phyloP scores from a whole-genome alignment of 148 eudicot genomes.

The Rhododendron vialii region DNA sequence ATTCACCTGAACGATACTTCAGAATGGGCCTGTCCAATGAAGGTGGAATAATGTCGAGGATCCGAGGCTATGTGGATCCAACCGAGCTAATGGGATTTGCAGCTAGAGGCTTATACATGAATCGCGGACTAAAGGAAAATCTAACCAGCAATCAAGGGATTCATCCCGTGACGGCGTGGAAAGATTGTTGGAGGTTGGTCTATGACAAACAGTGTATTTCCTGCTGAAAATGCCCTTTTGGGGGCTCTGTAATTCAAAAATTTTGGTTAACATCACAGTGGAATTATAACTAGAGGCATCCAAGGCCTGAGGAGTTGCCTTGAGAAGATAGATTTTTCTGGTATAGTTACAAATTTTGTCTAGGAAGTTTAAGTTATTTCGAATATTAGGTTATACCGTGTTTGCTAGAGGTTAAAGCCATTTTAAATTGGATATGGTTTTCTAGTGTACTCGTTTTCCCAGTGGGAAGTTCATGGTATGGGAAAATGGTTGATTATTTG shows the following conservation, averaged over 20 bases:
- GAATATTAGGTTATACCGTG: background rate
- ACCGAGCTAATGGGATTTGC: slow-evolving; percentile 65
- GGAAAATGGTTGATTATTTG: background rate
- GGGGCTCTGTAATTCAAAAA: background rate
- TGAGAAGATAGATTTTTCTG: background rate
- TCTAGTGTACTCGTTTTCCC: background rate
- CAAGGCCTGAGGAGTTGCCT: background rate
- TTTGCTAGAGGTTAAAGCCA: background rate
- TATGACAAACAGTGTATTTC: slow-evolving; percentile 1
- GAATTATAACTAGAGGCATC: background rate
- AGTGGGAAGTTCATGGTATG: background rate
- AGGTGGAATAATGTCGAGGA: slow-evolving; percentile 51
- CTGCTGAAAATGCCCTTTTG: background rate
- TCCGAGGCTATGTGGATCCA: slow-evolving; percentile 41
- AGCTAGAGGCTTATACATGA: slow-evolving; percentile 50
- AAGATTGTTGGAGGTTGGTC: slow-evolving; percentile 36
- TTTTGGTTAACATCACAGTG: background rate
- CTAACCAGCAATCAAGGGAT: slow-evolving; percentile 16
- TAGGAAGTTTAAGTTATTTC: background rate
- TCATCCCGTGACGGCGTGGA: slow-evolving; percentile 56
- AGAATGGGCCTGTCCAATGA: slow-evolving; percentile 23
- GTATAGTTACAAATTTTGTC: background rate
- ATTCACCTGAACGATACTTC: slow-evolving; percentile 17
- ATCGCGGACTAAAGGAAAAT: slow-evolving; percentile 17
- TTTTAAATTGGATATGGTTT: background rate